Conservation (phyloP, 164 flowering plant genomes). For the Berberis thunbergii region DNA sequence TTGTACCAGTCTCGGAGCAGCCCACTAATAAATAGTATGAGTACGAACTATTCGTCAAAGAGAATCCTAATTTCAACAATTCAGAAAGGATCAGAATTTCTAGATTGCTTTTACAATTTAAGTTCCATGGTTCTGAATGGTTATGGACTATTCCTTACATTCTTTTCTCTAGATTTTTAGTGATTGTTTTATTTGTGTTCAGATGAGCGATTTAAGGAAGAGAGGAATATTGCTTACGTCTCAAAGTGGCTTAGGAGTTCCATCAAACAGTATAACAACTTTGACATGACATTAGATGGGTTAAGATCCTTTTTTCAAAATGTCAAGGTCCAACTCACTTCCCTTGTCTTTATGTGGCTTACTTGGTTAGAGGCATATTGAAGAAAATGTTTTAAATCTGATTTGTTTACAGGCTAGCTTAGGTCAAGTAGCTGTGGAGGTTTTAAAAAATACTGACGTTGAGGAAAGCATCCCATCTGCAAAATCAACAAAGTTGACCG, state of each 20-base stretch:
- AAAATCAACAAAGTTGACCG: constrained; percentile 11
- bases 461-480: constrained; percentile 14
- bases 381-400: not conserved
- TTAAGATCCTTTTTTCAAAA: constrained; percentile 53
- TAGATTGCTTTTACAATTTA: not conserved
- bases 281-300: constrained; percentile 49
- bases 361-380: not conserved
- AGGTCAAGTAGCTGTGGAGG: constrained; percentile 15
- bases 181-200: constrained; percentile 19
- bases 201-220: constrained; percentile 79
- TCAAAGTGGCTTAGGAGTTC: constrained; percentile 93
- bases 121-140: not conserved
- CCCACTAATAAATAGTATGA: too few relatives aligned
- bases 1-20: too few relatives aligned
- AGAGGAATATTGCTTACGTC: constrained; percentile 51
- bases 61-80: not conserved
- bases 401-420: constrained; percentile 38
- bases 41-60: too few relatives aligned
- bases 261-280: constrained; percentile 51
- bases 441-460: constrained; percentile 15
- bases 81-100: too few relatives aligned
- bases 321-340: constrained; percentile 42
- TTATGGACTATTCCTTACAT: not conserved
- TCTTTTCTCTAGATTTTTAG: not conserved
- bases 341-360: not conserved